Conservation (phyloP, 306 rosid genomes). For the Sicyos baderoa region DNA sequence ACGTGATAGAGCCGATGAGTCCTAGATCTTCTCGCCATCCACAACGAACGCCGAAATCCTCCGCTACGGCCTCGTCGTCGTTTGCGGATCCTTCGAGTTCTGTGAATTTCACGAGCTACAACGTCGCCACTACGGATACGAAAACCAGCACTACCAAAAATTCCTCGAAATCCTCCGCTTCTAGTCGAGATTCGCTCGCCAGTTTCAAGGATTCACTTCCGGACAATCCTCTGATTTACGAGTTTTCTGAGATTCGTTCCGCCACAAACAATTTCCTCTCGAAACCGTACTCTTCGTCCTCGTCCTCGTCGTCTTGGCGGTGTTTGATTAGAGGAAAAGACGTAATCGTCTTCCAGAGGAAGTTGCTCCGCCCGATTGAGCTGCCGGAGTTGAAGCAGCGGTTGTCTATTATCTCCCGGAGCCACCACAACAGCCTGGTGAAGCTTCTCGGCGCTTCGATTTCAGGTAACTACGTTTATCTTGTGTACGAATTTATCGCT, state of each 20-base stretch:
- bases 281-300: conserved; percentile 44
- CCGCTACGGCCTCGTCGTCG: conserved; percentile 19
- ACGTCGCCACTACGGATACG: conserved; percentile 19
- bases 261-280: conserved; percentile 48
- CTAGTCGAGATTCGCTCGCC: conserved; percentile 46
- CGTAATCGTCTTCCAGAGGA: conserved; percentile 55
- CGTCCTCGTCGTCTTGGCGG: conserved; percentile 55
- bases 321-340: conserved; percentile 49
- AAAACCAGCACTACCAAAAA: conserved; percentile 28
- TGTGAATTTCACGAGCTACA: conserved; percentile 14
- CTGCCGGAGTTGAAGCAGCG: conserved; percentile 40
- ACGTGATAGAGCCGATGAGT: conserved; percentile 37
- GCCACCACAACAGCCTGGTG: conserved; percentile 61
- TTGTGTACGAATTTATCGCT: conserved; percentile 58
- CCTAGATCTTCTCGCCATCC: conserved; percentile 5
- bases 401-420: conserved; percentile 44
- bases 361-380: conserved; percentile 44
- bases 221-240: conserved; percentile 57
- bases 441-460: conserved; percentile 77
- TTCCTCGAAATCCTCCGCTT: conserved; percentile 41
- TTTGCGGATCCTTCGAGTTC: neutral
- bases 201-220: conserved; percentile 59
- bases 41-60: conserved; percentile 23
- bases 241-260: conserved; percentile 52
- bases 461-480: conserved; percentile 48